Conservation (phyloP, 768 basidiomycete species). For the Gymnopilus junonius region DNA sequence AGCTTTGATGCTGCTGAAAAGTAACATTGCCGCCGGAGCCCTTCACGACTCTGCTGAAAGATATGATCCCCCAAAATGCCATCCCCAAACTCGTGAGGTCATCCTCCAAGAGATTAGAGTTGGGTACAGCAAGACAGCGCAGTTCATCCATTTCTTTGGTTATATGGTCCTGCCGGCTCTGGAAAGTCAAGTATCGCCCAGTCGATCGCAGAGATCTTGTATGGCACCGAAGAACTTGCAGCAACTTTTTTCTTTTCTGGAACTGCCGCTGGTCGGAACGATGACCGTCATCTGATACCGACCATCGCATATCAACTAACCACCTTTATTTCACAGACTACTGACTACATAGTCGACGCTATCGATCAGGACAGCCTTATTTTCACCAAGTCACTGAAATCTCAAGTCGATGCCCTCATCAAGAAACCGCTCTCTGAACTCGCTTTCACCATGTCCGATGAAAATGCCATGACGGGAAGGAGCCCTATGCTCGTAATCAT, state of each 20-base stretch:
- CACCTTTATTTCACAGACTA: background rate
- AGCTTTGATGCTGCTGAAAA: background rate
- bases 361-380: constrained; percentile 21
- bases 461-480: too few species aligned
- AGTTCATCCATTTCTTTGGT: background rate
- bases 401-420: constrained; percentile 22
- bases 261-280: constrained; percentile 27
- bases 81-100: background rate
- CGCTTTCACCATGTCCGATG: background rate
- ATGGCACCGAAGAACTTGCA: constrained; percentile 21
- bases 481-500: constrained; percentile 19
- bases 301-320: constrained; percentile 36
- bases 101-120: constrained; percentile 1
- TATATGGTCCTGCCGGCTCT: constrained; percentile 7
- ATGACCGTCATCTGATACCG: constrained; percentile 28
- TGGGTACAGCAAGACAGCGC: background rate
- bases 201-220: constrained; percentile 16
- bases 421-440: constrained; percentile 8
- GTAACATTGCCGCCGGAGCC: background rate
- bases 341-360: constrained; percentile 5
- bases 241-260: constrained; percentile 41
- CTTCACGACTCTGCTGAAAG: constrained; percentile 7
- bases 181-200: constrained; percentile 11
- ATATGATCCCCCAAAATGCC: constrained; percentile 10
- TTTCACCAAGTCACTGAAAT: constrained; percentile 13